Percentiles rank a stretch among this genome's conserved stretches.
phyloP scores from a whole-genome alignment of 2,329 filamentous ascomycete genomes.

The Trichocomaceae sp. region DNA sequence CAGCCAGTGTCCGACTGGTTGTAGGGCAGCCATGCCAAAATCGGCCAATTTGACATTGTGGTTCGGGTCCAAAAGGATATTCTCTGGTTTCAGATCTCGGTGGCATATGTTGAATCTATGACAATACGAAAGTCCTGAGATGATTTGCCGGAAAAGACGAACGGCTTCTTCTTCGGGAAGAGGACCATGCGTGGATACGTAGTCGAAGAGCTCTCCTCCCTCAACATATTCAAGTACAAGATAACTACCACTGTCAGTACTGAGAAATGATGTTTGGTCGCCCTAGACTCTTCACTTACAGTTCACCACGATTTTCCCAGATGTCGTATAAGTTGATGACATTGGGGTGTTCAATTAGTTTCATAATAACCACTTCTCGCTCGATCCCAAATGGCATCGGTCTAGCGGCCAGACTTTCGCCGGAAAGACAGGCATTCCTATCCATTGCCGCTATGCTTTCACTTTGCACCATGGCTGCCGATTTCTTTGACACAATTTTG shows the following conservation, averaged over 20 bases:
- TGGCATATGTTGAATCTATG: constrained; percentile 94
- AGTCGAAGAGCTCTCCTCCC: constrained; percentile 76
- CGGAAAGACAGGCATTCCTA: constrained; percentile 56
- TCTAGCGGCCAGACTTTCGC: constrained; percentile 54
- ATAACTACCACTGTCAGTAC: constrained; percentile 53
- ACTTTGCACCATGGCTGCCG: constrained; percentile 72
- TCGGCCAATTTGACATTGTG: constrained; percentile 88
- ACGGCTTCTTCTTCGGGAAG: constrained; percentile 74
- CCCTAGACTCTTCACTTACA: constrained; percentile 53
- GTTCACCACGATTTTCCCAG: constrained; percentile 92
- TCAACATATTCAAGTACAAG: constrained; percentile 90
- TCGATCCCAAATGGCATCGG: constrained; percentile 84
- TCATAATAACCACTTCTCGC: constrained; percentile 93
- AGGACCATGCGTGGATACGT: constrained; percentile 68
- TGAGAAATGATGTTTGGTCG: neutral
- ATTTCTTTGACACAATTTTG: constrained; percentile 87
- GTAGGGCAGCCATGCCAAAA: constrained; percentile 94
- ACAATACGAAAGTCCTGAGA: constrained; percentile 85
- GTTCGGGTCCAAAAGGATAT: constrained; percentile 74
- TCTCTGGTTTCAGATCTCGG: constrained; percentile 93
- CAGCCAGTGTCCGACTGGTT: constrained; percentile 70
- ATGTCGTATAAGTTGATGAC: constrained; percentile 94
- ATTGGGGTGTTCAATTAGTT: constrained; percentile 88
- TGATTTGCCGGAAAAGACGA: constrained; percentile 84
- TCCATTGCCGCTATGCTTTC: constrained; percentile 80